A percentile compares a stretch with the other conserved stretches of the same genome.
These are phyloP conservation scores for Diaporthe caulivora DNA, from an alignment of 2,329 filamentous ascomycete species.

Conservation along the genomic window DNA sequence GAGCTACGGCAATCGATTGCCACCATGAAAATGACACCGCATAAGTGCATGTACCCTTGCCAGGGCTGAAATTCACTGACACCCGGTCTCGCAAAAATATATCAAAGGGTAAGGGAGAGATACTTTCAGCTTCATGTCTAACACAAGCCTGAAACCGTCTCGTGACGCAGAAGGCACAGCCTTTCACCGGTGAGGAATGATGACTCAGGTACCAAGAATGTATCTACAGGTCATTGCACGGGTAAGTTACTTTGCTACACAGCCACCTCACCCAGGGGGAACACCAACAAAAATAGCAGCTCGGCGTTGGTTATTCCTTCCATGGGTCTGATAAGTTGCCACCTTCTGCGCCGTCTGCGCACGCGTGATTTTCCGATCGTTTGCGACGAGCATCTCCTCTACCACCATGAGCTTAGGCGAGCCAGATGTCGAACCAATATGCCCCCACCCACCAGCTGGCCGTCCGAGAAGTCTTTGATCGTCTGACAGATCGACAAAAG, in stretches of 20 bases:
- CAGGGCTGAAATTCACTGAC: too few relatives aligned
- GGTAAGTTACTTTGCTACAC: background rate
- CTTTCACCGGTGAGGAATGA: background rate
- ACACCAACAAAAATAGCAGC: background rate
- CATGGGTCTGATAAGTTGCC: too few relatives aligned
- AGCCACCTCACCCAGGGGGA: background rate
- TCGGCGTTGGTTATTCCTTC: background rate
- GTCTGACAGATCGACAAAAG: background rate
- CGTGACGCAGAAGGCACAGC: too few relatives aligned
- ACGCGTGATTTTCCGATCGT: accelerated
- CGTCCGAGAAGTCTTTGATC: background rate
- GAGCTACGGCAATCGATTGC: too few relatives aligned
- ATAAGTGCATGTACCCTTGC: too few relatives aligned
- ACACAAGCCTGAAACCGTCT: background rate
- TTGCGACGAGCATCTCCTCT: too few relatives aligned
- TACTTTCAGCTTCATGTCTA: background rate
- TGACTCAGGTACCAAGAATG: background rate
- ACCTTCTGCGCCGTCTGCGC: too few relatives aligned
- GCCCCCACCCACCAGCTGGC: background rate
- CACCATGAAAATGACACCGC: too few relatives aligned
- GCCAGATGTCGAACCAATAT: background rate
- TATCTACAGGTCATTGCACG: background rate
- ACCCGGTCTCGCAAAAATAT: too few relatives aligned
- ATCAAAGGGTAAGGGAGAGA: background rate
- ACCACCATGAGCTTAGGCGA: too few relatives aligned